Conservation (phyloP, 2,329 filamentous ascomycete species). For the Aspergillus phoenicis region DNA sequence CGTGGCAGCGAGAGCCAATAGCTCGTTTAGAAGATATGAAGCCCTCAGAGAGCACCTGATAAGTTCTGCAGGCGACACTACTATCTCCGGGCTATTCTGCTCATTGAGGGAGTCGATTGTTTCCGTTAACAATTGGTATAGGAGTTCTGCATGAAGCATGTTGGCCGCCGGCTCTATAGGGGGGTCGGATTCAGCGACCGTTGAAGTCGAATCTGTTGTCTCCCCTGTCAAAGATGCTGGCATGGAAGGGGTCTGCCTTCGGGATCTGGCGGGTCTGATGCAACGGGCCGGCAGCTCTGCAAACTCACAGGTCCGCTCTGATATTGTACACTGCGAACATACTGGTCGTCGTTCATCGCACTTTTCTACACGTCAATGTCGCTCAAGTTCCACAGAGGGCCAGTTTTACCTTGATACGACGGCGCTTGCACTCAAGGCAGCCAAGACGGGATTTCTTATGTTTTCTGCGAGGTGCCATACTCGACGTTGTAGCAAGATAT, state of each 20-base stretch:
- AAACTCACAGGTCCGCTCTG: conserved; percentile 19
- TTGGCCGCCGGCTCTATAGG: conserved; percentile 20
- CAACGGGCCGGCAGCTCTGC: neutral
- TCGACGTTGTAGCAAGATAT: no score
- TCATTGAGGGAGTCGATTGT: neutral
- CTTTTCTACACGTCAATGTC: conserved; percentile 15
- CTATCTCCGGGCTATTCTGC: neutral
- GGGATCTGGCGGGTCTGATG: neutral
- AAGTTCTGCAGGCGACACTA: neutral
- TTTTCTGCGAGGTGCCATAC: no score
- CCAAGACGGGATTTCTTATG: conserved; percentile 37
- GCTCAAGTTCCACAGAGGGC: neutral
- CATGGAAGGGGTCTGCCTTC: neutral
- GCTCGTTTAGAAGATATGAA: conserved; percentile 52
- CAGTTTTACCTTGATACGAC: conserved; percentile 38
- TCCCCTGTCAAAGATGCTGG: neutral
- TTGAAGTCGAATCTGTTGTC: no score
- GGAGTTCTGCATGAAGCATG: conserved; percentile 33
- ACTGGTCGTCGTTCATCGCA: conserved; percentile 35
- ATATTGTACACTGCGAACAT: conserved; percentile 33
- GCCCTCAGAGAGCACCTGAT: conserved; percentile 6
- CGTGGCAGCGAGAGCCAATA: conserved; percentile 50
- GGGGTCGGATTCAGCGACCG: neutral
- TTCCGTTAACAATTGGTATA: conserved; percentile 26
- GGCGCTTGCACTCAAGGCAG: conserved; percentile 40